Evolutionary conservation across 768 basidiomycete species (phyloP).

Genomic region (Suillus weaverae): DNA sequence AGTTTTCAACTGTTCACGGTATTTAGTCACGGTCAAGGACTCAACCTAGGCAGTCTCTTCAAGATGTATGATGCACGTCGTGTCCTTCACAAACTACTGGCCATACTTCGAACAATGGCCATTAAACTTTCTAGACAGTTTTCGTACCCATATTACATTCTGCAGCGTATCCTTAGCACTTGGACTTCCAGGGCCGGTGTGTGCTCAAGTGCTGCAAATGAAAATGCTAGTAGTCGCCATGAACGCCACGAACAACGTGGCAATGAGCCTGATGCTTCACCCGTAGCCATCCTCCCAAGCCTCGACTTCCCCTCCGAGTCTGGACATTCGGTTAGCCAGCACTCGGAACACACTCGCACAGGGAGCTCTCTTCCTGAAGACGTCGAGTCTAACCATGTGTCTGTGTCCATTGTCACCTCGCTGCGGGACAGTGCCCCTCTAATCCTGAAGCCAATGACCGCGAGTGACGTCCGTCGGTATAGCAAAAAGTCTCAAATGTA

Average conservation of each 20-base stretch:
- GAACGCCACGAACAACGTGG: background rate
- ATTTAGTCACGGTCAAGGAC: background rate
- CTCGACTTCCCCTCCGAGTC: background rate
- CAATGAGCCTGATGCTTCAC: background rate
- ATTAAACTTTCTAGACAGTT: background rate
- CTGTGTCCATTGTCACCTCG: background rate
- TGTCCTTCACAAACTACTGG: background rate
- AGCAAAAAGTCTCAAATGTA: slow-evolving; percentile 5
- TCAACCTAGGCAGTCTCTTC: background rate
- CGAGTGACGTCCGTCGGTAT: slow-evolving; percentile 2
- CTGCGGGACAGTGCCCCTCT: background rate
- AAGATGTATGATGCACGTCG: background rate
- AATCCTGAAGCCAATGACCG: background rate
- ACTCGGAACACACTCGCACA: background rate
- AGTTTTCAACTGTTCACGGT: background rate
- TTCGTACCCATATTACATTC: background rate
- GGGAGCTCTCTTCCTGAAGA: background rate
- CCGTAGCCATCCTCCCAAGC: background rate
- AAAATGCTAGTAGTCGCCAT: background rate
- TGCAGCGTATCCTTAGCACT: background rate
- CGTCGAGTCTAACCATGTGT: background rate
- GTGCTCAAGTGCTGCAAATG: background rate
- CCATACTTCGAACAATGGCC: background rate
- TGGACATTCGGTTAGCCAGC: background rate
- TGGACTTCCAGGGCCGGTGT: background rate